Evolutionary conservation across 2,329 filamentous ascomycete genomes (phyloP).

Genomic region (Trichothecium sympodiale): DNA sequence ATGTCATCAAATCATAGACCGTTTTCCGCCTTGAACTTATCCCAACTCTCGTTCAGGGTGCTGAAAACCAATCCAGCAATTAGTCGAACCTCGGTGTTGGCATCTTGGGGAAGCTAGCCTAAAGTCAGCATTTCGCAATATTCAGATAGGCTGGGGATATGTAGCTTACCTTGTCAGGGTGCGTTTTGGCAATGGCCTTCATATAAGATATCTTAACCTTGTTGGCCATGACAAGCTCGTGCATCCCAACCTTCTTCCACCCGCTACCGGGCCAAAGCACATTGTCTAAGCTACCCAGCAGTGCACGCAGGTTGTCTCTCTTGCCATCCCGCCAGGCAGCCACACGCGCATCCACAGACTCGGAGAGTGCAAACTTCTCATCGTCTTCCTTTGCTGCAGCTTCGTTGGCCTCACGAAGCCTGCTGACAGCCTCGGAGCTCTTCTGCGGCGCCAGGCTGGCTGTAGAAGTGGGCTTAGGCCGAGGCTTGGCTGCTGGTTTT

Average conservation of each 20-base stretch:
- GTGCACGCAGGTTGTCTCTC: slow-evolving; percentile 78
- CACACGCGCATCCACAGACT: slow-evolving; percentile 73
- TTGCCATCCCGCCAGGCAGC: slow-evolving; percentile 82
- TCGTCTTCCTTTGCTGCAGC: slow-evolving; percentile 81
- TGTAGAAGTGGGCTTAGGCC: slow-evolving; percentile 30
- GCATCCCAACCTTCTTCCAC: slow-evolving; percentile 95
- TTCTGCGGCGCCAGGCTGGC: slow-evolving; percentile 31
- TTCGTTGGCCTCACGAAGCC: slow-evolving; percentile 72
- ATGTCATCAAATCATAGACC: slow-evolving; percentile 33
- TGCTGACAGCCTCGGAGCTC: slow-evolving; percentile 67
- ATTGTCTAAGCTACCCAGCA: slow-evolving; percentile 75
- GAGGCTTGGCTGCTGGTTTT: slow-evolving; percentile 32
- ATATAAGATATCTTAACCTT: slow-evolving; percentile 98
- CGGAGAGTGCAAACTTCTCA: slow-evolving; percentile 81
- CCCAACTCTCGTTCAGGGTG: slow-evolving; percentile 62
- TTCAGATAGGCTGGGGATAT: not conserved
- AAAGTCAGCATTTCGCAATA: slow-evolving; percentile 4
- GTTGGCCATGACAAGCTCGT: slow-evolving; percentile 81
- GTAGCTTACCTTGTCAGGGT: slow-evolving; percentile 85
- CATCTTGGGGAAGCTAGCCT: slow-evolving; percentile 55
- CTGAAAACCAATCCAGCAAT: slow-evolving; percentile 56
- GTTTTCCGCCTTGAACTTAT: slow-evolving; percentile 62
- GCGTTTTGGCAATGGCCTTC: slow-evolving; percentile 97
- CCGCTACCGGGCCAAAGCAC: slow-evolving; percentile 87
- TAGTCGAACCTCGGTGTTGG: slow-evolving; percentile 53